These are phyloP conservation scores for Rubia tinctorum DNA, from an alignment of 305 asterid species.

Conservation along the genomic window DNA sequence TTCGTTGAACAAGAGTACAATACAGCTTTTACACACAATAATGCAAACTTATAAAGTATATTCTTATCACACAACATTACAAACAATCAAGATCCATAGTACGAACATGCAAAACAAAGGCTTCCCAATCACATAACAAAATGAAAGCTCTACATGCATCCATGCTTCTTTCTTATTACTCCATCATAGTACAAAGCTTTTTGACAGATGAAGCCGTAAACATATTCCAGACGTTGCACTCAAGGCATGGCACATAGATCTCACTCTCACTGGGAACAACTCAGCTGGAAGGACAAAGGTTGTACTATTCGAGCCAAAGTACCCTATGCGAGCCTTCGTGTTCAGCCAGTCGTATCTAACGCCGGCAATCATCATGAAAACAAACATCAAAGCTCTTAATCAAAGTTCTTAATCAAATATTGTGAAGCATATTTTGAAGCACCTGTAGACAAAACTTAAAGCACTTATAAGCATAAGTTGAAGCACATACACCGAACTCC, in stretches of 20 bases:
- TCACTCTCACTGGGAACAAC: constrained; percentile 53
- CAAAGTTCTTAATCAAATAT: too few species aligned
- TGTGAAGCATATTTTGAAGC: too few species aligned
- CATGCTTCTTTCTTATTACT: constrained; percentile 14
- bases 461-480: too few species aligned
- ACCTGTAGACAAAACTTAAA: too few species aligned
- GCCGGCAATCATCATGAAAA: constrained; percentile 55
- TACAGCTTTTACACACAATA: too few species aligned
- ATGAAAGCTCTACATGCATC: background rate
- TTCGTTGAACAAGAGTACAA: too few species aligned
- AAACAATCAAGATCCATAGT: background rate
- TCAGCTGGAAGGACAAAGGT: constrained; percentile 67
- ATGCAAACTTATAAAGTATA: too few species aligned
- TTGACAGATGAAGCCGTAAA: too few species aligned
- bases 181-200: too few species aligned
- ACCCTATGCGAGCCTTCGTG: constrained; percentile 33
- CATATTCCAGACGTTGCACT: constrained; percentile 57
- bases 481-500: too few species aligned
- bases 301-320: constrained; percentile 57
- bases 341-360: constrained; percentile 38
- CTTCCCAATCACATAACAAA: constrained; percentile 14
- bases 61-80: too few species aligned
- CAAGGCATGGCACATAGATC: constrained; percentile 61
- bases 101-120: background rate
- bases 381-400: too few species aligned